These are phyloP conservation scores for Craspedostauros australis DNA, from an alignment of 108 stramenopile species.

Conservation along the genomic window DNA sequence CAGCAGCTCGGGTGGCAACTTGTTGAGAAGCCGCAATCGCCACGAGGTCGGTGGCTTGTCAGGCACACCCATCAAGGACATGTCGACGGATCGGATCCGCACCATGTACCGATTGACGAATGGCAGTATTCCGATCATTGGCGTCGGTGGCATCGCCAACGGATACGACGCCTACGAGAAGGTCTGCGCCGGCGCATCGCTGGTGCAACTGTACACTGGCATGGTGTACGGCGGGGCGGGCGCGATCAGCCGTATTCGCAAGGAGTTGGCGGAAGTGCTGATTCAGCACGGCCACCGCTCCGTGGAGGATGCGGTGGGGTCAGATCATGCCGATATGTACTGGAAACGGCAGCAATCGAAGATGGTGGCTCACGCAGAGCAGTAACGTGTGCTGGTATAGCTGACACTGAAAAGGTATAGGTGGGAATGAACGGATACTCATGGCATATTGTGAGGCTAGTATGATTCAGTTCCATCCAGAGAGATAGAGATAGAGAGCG, in stretches of 20 bases:
- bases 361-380: no score
- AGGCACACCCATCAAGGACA: conserved; percentile 70
- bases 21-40: conserved; percentile 5
- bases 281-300: conserved; percentile 46
- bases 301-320: conserved; percentile 54
- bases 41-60: conserved; percentile 85
- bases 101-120: conserved; percentile 70
- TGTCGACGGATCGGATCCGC: conserved; percentile 82
- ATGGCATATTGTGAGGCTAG: no score
- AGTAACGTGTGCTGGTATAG: no score
- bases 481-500: no score
- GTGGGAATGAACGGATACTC: no score
- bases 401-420: no score
- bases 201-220: conserved; percentile 89
- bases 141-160: conserved; percentile 88
- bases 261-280: conserved; percentile 62
- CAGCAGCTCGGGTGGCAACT: no score
- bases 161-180: conserved; percentile 90
- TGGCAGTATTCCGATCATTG: conserved; percentile 86
- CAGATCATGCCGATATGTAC: conserved; percentile 64
- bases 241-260: conserved; percentile 55
- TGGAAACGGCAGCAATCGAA: conserved; percentile 45
- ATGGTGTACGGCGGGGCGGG: conserved; percentile 91
- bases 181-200: conserved; percentile 84
- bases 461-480: no score